A percentile compares a stretch with the other conserved stretches of the same genome.
These are phyloP conservation scores for Ophiostoma triangulosporum DNA, from an alignment of 2,329 filamentous ascomycete species.

Conservation along the genomic window DNA sequence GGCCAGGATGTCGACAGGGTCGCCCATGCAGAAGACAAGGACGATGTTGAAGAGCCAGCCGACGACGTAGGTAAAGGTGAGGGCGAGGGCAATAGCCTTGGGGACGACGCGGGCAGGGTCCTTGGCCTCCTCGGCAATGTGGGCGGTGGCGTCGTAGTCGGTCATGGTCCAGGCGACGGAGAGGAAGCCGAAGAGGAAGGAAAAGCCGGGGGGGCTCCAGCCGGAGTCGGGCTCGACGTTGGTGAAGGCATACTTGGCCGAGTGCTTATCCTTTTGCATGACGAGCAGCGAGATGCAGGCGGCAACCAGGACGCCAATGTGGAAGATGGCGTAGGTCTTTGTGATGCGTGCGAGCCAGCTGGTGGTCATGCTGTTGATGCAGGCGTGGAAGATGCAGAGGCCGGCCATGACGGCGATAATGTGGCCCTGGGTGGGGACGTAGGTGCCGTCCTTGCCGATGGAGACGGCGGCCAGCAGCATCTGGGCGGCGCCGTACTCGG, in stretches of 20 bases:
- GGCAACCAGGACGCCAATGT: constrained; percentile 36
- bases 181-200: constrained; percentile 47
- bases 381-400: constrained; percentile 35
- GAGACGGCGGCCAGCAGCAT: constrained; percentile 42
- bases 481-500: constrained; percentile 42
- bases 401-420: constrained; percentile 42
- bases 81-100: constrained; percentile 40
- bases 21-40: constrained; percentile 42
- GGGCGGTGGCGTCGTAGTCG: constrained; percentile 23
- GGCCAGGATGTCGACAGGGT: constrained; percentile 30
- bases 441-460: constrained; percentile 33
- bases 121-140: constrained; percentile 34
- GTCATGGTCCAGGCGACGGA: constrained; percentile 49
- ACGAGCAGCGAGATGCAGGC: constrained; percentile 38
- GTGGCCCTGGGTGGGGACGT: constrained; percentile 30
- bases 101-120: constrained; percentile 26
- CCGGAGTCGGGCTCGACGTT: constrained; percentile 36
- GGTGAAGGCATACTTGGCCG: constrained; percentile 40
- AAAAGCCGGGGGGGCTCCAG: constrained; percentile 40
- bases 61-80: constrained; percentile 40
- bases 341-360: constrained; percentile 46
- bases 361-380: constrained; percentile 42
- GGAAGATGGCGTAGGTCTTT: constrained; percentile 43
- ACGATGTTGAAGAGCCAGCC: constrained; percentile 47
- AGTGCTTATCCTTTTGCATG: constrained; percentile 36